Evolutionary conservation across 305 asterid genomes (phyloP).

Genomic region (Fraxinus velutina): DNA sequence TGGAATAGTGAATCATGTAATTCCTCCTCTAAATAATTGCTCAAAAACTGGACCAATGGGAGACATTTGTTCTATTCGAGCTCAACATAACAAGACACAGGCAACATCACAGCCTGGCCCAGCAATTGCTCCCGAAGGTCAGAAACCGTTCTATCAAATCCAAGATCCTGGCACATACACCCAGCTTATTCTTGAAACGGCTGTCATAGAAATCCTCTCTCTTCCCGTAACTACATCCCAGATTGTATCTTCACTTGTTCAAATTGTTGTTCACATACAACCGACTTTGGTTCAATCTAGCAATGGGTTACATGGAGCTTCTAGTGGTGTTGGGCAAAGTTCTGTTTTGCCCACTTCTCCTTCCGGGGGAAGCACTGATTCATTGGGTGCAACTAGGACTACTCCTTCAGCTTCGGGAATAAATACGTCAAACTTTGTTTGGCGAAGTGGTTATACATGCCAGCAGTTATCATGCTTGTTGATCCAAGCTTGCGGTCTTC

Average conservation of each 20-base stretch:
- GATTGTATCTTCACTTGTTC: constrained; percentile 86
- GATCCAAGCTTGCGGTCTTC: constrained; percentile 96
- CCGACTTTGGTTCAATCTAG: constrained; percentile 90
- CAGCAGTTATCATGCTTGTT: constrained; percentile 92
- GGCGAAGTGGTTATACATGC: constrained; percentile 92
- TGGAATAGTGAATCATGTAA: constrained; percentile 83
- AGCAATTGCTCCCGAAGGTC: constrained; percentile 59
- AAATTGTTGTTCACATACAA: constrained; percentile 93
- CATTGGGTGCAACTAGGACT: constrained; percentile 66
- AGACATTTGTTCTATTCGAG: constrained; percentile 48
- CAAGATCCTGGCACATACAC: constrained; percentile 97
- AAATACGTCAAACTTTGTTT: constrained; percentile 62
- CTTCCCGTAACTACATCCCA: constrained; percentile 82
- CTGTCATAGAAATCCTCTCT: constrained; percentile 89
- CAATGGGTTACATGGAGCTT: constrained; percentile 60
- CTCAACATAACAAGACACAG: constrained; percentile 51
- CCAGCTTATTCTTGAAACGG: constrained; percentile 92
- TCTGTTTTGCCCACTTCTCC: constrained; percentile 93
- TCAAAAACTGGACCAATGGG: constrained; percentile 58
- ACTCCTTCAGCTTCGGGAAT: constrained; percentile 62
- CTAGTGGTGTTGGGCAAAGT: constrained; percentile 58
- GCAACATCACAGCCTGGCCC: constrained; percentile 57
- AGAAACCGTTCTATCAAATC: constrained; percentile 84
- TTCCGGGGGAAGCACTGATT: constrained; percentile 94
- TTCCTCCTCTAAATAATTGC: constrained; percentile 72